Percentiles rank a stretch among this genome's conserved stretches.
Evolutionary conservation across 192 early-diverging fungal species (phyloP).

Genomic region (Coemansia sp.): DNA sequence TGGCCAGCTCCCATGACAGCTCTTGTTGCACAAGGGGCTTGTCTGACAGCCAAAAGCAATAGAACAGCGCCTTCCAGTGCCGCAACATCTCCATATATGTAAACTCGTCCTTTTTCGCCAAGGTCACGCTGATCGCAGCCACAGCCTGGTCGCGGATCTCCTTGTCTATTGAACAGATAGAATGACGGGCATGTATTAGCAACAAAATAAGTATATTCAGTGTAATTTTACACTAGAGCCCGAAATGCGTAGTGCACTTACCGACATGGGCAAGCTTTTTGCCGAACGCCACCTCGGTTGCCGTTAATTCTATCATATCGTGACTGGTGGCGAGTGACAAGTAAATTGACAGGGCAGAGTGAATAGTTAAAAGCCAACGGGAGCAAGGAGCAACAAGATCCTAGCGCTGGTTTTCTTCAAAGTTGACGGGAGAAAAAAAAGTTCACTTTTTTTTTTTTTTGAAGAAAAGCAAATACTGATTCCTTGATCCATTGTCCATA

Average conservation of each 20-base stretch:
- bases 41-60: slow-evolving; percentile 97
- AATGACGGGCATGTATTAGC: neutral
- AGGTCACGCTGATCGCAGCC: slow-evolving; percentile 17
- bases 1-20: slow-evolving; percentile 78
- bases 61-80: slow-evolving; percentile 94
- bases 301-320: slow-evolving; percentile 37
- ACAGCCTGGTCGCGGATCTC: slow-evolving; percentile 47
- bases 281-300: slow-evolving; percentile 41
- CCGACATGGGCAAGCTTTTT: slow-evolving; percentile 50
- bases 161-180: slow-evolving; percentile 30
- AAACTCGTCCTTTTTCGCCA: slow-evolving; percentile 46
- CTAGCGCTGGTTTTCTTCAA: neutral
- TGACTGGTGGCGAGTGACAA: neutral
- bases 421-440: neutral
- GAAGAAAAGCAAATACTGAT: neutral
- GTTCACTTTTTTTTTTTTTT: neutral
- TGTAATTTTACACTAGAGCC: neutral
- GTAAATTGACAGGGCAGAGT: neutral
- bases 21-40: slow-evolving; percentile 91
- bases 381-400: neutral
- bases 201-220: neutral
- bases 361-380: neutral
- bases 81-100: slow-evolving; percentile 70
- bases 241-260: slow-evolving; percentile 6
- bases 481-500: neutral